These are phyloP conservation scores for Backusella parvicylindrica DNA, from an alignment of 192 early-diverging fungal genomes.

Conservation along the genomic window DNA sequence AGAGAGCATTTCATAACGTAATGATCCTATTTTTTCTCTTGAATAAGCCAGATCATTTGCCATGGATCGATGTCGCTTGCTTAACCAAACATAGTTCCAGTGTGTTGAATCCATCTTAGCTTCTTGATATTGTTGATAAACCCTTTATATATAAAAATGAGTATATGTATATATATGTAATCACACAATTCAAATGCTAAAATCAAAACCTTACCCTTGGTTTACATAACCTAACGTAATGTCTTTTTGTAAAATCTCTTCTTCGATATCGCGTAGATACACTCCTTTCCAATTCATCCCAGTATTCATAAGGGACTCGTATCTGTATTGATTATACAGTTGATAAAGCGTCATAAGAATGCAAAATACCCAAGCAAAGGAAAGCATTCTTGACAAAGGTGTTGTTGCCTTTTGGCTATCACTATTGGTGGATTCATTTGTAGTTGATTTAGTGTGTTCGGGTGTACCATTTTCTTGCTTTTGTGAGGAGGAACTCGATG, in stretches of 20 bases:
- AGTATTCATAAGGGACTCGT: constrained; percentile 16
- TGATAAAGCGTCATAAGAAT: neutral
- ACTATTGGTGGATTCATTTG: neutral
- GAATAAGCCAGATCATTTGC: constrained; percentile 42
- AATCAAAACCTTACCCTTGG: constrained; percentile 7
- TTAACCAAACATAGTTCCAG: constrained; percentile 37
- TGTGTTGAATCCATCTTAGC: constrained; percentile 8
- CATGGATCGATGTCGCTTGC: constrained; percentile 40
- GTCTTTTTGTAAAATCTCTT: constrained; percentile 22
- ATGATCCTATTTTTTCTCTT: constrained; percentile 42
- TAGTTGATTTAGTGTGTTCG: neutral
- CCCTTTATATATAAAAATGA: neutral
- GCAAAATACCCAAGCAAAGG: neutral
- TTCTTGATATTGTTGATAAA: constrained; percentile 31
- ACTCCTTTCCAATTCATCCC: constrained; percentile 38
- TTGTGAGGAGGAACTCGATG: neutral
- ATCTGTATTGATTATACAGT: constrained; percentile 1
- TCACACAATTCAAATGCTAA: no score
- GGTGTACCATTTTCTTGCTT: constrained; percentile 17
- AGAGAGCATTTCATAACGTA: constrained; percentile 47
- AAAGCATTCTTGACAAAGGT: neutral
- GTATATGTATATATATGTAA: neutral
- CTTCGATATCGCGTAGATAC: constrained; percentile 44
- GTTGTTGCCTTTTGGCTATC: neutral
- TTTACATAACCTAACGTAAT: constrained; percentile 5